Conservation (phyloP, 257 asterid species). For the Galeopsis tetrahit region DNA sequence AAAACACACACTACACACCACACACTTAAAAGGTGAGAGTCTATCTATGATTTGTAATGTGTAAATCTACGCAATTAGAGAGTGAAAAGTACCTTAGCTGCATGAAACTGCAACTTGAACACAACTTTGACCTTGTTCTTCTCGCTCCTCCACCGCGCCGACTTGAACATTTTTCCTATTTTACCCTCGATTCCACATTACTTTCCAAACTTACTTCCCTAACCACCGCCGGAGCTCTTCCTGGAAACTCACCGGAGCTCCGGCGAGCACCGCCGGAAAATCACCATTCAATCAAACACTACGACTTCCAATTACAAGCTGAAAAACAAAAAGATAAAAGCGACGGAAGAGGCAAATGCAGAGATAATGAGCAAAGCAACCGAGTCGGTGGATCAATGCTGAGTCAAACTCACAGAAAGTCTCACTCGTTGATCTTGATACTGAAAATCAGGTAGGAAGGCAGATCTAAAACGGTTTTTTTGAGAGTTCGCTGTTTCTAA, state of each 20-base stretch:
- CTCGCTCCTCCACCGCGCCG: conserved; percentile 91
- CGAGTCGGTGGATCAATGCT: conserved; percentile 44
- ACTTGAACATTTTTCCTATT: conserved; percentile 69
- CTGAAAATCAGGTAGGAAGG: conserved; percentile 33
- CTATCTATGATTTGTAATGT: conserved; percentile 1
- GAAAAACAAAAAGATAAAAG: neutral
- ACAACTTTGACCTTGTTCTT: conserved; percentile 90
- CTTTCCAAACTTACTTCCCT: conserved; percentile 6
- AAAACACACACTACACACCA: conserved; percentile 5
- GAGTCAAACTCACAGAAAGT: conserved; percentile 34
- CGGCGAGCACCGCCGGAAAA: conserved; percentile 63
- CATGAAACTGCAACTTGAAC: conserved; percentile 95
- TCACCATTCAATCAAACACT: conserved; percentile 43
- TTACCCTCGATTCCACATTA: conserved; percentile 47
- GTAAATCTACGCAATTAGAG: neutral
- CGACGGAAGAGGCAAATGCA: conserved; percentile 8
- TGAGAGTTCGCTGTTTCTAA: conserved; percentile 14
- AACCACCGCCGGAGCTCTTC: conserved; percentile 63
- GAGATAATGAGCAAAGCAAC: conserved; percentile 27
- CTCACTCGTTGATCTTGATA: conserved; percentile 33
- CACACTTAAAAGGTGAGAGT: neutral
- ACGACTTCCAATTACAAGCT: conserved; percentile 30
- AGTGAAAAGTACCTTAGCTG: conserved; percentile 68
- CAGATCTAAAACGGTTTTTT: conserved; percentile 50
- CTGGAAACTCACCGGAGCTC: conserved; percentile 67